Conservation (phyloP, 441 rosid species). For the Arabidopsis hybrid region DNA sequence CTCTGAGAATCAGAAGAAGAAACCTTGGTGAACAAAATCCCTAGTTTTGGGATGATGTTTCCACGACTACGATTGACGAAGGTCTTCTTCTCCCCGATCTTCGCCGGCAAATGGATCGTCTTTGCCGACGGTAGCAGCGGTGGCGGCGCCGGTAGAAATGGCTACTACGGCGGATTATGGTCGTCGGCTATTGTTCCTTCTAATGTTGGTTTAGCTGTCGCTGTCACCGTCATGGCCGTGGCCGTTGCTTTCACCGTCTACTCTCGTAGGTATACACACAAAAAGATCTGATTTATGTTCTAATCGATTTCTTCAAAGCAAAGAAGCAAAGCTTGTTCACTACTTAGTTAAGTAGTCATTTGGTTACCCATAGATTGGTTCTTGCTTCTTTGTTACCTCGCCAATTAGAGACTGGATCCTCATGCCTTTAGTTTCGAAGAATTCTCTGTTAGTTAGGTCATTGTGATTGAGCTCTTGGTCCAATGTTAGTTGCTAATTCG, state of each 20-base stretch:
- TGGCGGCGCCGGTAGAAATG: slow-evolving; percentile 44
- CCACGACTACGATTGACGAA: slow-evolving; percentile 38
- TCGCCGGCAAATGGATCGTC: slow-evolving; percentile 55
- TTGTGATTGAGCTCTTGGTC: not conserved
- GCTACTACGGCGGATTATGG: slow-evolving; percentile 58
- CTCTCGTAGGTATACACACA: slow-evolving; percentile 60
- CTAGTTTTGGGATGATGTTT: slow-evolving; percentile 58
- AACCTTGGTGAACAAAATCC: slow-evolving; percentile 40
- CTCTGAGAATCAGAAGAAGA: slow-evolving; percentile 33
- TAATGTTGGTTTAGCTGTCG: slow-evolving; percentile 68
- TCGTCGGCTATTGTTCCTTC: slow-evolving; percentile 51
- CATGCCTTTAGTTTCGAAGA: not conserved
- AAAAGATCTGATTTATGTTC: slow-evolving; percentile 31
- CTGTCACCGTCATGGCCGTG: slow-evolving; percentile 80
- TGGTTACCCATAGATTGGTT: slow-evolving; percentile 40
- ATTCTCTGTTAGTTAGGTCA: slow-evolving; percentile 9
- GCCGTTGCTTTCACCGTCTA: slow-evolving; percentile 69
- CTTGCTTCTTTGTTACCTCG: slow-evolving; percentile 60
- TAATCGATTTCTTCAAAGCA: not conserved
- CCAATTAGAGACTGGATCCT: slow-evolving; percentile 40
- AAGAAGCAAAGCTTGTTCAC: slow-evolving; percentile 12
- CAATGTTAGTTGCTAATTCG: not conserved
- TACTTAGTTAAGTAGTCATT: slow-evolving; percentile 33
- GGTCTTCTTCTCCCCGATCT: slow-evolving; percentile 43
- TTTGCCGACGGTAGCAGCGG: slow-evolving; percentile 57